A percentile compares a stretch with the other conserved stretches of the same genome.
Conservation (phyloP, 2,329 filamentous ascomycete genomes). For the Penicillium corylophilum region DNA sequence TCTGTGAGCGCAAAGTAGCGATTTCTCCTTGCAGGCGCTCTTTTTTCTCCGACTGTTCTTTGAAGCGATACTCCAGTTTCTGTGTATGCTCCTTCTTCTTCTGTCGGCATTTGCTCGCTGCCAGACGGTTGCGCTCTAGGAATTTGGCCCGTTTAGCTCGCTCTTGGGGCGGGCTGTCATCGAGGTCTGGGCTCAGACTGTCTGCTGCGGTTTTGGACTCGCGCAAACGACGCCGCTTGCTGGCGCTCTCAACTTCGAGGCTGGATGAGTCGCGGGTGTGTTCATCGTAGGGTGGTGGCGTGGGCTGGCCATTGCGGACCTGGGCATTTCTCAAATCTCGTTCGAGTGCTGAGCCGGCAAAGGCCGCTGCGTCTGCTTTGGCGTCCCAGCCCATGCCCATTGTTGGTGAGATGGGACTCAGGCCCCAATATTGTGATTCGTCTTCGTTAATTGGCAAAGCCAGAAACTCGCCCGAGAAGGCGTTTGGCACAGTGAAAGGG, state of each 20-base stretch:
- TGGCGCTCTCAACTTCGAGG: slow-evolving; percentile 17
- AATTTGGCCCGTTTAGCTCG: slow-evolving; percentile 50
- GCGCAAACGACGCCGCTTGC: slow-evolving; percentile 16
- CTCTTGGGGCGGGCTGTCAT: slow-evolving; percentile 28
- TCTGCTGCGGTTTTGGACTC: slow-evolving; percentile 16
- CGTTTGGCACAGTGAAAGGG: slow-evolving; percentile 16
- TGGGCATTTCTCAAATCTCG: slow-evolving; percentile 35
- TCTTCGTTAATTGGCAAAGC: slow-evolving; percentile 31
- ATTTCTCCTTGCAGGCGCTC: slow-evolving; percentile 33
- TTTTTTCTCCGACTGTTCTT: slow-evolving; percentile 38
- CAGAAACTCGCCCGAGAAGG: slow-evolving; percentile 30
- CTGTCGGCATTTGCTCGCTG: slow-evolving; percentile 61
- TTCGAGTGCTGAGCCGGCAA: slow-evolving; percentile 28
- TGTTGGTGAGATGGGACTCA: slow-evolving; percentile 30
- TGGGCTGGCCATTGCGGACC: slow-evolving; percentile 41
- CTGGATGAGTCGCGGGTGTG: slow-evolving; percentile 16
- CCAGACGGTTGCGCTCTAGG: slow-evolving; percentile 59
- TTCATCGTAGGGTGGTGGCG: slow-evolving; percentile 37
- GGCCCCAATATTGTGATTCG: slow-evolving; percentile 31
- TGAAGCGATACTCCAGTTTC: slow-evolving; percentile 46
- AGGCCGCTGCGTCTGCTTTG: slow-evolving; percentile 25
- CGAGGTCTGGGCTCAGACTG: slow-evolving; percentile 25
- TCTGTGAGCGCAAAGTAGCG: slow-evolving; percentile 35
- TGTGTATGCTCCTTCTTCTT: slow-evolving; percentile 61
- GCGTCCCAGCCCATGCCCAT: slow-evolving; percentile 26